phyloP scores from a whole-genome alignment of 805 yeast genomes.

The Komagataella mondaviorum region DNA sequence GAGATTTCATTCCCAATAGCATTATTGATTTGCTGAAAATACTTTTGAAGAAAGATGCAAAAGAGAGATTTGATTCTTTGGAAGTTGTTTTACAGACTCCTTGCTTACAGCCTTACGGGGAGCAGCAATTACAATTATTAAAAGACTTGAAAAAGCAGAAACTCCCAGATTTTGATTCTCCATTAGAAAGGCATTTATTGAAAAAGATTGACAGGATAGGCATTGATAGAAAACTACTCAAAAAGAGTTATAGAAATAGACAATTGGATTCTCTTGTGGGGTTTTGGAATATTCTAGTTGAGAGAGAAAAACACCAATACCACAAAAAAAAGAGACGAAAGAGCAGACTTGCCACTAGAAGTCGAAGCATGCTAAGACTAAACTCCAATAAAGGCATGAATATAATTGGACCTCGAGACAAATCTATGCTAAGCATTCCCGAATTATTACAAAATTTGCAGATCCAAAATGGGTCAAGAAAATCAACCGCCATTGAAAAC shows the following conservation, averaged over 20 bases:
- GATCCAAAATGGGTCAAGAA: neutral
- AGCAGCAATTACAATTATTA: conserved; percentile 23
- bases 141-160: conserved; percentile 13
- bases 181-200: conserved; percentile 49
- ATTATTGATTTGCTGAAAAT: conserved; percentile 34
- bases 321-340: conserved; percentile 4
- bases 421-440: neutral
- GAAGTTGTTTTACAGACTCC: conserved; percentile 37
- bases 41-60: conserved; percentile 56
- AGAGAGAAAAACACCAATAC: conserved; percentile 22
- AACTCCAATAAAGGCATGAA: conserved; percentile 8
- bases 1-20: conserved; percentile 30
- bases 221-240: conserved; percentile 48
- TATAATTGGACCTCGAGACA: neutral
- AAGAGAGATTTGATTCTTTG: conserved; percentile 39
- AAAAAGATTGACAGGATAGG: conserved; percentile 47
- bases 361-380: conserved; percentile 17
- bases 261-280: conserved; percentile 67
- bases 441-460: neutral
- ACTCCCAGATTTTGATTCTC: conserved; percentile 5
- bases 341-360: conserved; percentile 5
- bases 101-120: conserved; percentile 32
- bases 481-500: conserved; percentile 2
- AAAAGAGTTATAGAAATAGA: conserved; percentile 38
- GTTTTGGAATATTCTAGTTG: conserved; percentile 55